Evolutionary conservation across 345 rosid genomes (phyloP), one percentile per base, ranked within the genome.

Genomic region (Turritis glabra): DNA sequence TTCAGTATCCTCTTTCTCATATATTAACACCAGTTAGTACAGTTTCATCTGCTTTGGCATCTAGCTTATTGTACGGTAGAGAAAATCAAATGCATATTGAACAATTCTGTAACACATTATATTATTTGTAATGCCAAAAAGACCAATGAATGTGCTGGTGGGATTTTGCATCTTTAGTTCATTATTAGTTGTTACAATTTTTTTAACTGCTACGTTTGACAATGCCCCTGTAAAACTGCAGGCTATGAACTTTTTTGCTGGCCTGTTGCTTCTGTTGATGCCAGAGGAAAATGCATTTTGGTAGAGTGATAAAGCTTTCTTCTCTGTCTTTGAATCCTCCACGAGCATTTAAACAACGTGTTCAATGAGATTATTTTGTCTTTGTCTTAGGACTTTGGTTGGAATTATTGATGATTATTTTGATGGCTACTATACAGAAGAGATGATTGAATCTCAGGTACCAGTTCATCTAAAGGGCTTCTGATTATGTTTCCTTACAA

Each of bases 201-300:
- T 69, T 81, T 32, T 6, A 14, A 19, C n/a, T 37, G 27, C 59
- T 58, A 58, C 58, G 44, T 22, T 30, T 25, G 67, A 58, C 27
- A 59, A 38, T 79, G 66, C 57, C 40, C 38, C 40, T 43, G 25
- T 52, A 81, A 78, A 65, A 66, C 38, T 86, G 88, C 92, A 94
- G 99, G 99, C 92, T 64, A 95, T 95, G 99, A 95, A 95, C 81
- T 95, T 88, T 84, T 90, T 95, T 82, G 99, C 97, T 81, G 99
- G 99, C 30, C 53, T 91, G 55, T 85, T 95, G 80, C 89, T 95
- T 79, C 96, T 95, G 51, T 70, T 95, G 85, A 95, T 95, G 97
- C 97, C 99, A 5, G 99, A 95, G 80, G 99, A 95, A 80, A 90
- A 95, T 82, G 99, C 99, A 52, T 95, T 95, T 83, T 95, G 99